Conservation (phyloP, 176 grass and related monocot genomes). For the Saccharum officinarum region DNA sequence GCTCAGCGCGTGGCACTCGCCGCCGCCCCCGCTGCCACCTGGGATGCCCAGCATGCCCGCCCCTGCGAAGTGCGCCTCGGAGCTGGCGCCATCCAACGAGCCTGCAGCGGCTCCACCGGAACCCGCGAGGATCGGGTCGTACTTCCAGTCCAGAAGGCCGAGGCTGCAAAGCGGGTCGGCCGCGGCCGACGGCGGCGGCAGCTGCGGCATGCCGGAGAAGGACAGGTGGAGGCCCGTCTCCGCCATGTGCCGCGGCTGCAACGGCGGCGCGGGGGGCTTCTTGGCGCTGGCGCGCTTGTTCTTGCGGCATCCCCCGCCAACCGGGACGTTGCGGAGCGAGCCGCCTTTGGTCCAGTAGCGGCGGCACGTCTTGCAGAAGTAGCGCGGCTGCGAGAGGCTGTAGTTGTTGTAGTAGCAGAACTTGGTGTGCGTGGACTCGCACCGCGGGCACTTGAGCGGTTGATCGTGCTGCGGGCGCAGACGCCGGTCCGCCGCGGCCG, state of each 20-base stretch:
- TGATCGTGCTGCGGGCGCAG: slow-evolving; percentile 83
- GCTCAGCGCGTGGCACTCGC: slow-evolving; percentile 40
- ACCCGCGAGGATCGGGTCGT: slow-evolving; percentile 39
- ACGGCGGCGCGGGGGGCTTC: slow-evolving; percentile 38
- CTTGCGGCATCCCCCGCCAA: slow-evolving; percentile 90
- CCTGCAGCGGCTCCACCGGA: not conserved
- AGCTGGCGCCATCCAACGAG: slow-evolving; percentile 8
- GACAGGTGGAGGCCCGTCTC: slow-evolving; percentile 64
- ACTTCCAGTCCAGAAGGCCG: slow-evolving; percentile 60
- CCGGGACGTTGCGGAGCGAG: slow-evolving; percentile 85
- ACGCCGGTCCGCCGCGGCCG: slow-evolving; percentile 55
- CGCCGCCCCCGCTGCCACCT: not conserved
- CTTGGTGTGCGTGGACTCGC: slow-evolving; percentile 91
- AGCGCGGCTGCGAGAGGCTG: slow-evolving; percentile 91
- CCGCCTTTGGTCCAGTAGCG: slow-evolving; percentile 98
- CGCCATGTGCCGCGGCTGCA: slow-evolving; percentile 25
- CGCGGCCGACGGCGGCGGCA: not conserved
- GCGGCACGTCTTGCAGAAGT: slow-evolving; percentile 98
- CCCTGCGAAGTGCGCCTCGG: slow-evolving; percentile 37
- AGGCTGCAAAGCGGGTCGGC: slow-evolving; percentile 41
- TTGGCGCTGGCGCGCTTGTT: slow-evolving; percentile 75
- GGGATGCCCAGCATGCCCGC: slow-evolving; percentile 45
- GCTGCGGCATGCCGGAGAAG: slow-evolving; percentile 62
- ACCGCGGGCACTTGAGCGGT: slow-evolving; percentile 90
- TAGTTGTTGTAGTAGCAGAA: slow-evolving; percentile 99